Conservation (phyloP, 108 stramenopile genomes). For the Cyclotella distinguenda region DNA sequence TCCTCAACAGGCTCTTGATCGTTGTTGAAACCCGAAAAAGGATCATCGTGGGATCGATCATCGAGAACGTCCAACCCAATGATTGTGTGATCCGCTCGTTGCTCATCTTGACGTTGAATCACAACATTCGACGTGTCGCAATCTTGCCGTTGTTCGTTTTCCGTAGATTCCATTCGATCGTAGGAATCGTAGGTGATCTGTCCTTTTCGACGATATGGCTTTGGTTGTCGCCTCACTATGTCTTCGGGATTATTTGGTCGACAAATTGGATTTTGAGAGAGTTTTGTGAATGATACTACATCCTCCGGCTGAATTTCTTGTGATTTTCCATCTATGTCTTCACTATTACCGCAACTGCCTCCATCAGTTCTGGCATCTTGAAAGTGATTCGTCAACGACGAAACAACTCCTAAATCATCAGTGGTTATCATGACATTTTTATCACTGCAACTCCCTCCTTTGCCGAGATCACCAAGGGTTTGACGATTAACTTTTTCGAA, state of each 20-base stretch:
- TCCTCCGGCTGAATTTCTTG: too few species aligned
- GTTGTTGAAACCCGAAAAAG: background rate
- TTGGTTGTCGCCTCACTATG: too few species aligned
- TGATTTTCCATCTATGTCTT: too few species aligned
- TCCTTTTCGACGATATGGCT: conserved; percentile 1
- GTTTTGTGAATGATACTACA: too few species aligned
- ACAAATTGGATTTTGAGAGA: too few species aligned
- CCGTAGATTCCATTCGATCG: background rate
- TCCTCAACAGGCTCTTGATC: background rate
- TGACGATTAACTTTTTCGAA: too few species aligned
- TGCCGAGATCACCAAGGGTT: too few species aligned
- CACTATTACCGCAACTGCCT: too few species aligned
- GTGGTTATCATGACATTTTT: background rate
- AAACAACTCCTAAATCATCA: background rate
- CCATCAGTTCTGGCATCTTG: too few species aligned
- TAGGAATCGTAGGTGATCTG: background rate
- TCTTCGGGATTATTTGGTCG: too few species aligned
- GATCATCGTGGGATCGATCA: background rate
- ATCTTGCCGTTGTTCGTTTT: background rate
- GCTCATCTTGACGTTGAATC: too few species aligned
- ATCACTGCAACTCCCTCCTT: conserved; percentile 1
- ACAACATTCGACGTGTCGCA: background rate
- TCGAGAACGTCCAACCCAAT: background rate
- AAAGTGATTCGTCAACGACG: conserved; percentile 2
- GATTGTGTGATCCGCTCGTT: too few species aligned